Evolutionary conservation across 345 rosid genomes (phyloP).

Genomic region (Eucalyptus tenuipes): DNA sequence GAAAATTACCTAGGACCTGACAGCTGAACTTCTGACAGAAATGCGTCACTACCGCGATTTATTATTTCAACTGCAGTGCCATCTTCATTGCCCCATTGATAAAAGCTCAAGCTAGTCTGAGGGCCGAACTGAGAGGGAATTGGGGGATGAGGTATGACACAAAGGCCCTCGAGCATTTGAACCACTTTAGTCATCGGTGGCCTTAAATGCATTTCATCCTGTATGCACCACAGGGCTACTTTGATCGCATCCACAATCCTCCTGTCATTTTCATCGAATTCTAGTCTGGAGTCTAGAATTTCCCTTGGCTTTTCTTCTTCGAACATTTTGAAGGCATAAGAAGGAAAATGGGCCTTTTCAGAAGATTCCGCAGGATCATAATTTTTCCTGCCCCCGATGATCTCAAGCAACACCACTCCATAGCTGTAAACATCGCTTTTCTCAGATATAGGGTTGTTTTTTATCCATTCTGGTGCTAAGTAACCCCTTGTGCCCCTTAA

Average conservation of each 20-base stretch:
- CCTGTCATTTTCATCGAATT: background rate
- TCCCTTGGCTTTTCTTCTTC: conserved; percentile 19
- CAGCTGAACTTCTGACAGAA: conserved; percentile 10
- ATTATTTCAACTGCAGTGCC: background rate
- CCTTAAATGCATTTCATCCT: conserved; percentile 30
- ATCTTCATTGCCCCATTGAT: conserved; percentile 14
- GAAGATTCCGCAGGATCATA: conserved; percentile 8
- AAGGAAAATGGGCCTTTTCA: conserved; percentile 18
- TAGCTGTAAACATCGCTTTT: conserved; percentile 42
- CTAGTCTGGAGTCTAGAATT: conserved; percentile 18
- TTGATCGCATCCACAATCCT: conserved; percentile 8
- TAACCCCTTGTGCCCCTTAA: conserved; percentile 45
- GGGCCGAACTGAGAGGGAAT: background rate
- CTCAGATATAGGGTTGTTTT: conserved; percentile 29
- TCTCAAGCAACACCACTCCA: conserved; percentile 37
- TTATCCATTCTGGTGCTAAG: conserved; percentile 46
- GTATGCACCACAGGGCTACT: conserved; percentile 44
- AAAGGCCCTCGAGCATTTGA: conserved; percentile 40
- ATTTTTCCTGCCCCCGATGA: conserved; percentile 33
- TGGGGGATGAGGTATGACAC: conserved; percentile 17
- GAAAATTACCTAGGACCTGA: conserved; percentile 30
- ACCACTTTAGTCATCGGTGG: conserved; percentile 42
- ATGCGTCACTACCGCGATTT: conserved; percentile 1
- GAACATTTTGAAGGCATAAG: conserved; percentile 32
- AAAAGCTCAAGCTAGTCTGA: background rate